Evolutionary conservation across 768 basidiomycete species (phyloP).

Genomic region (Grammothele lineata): DNA sequence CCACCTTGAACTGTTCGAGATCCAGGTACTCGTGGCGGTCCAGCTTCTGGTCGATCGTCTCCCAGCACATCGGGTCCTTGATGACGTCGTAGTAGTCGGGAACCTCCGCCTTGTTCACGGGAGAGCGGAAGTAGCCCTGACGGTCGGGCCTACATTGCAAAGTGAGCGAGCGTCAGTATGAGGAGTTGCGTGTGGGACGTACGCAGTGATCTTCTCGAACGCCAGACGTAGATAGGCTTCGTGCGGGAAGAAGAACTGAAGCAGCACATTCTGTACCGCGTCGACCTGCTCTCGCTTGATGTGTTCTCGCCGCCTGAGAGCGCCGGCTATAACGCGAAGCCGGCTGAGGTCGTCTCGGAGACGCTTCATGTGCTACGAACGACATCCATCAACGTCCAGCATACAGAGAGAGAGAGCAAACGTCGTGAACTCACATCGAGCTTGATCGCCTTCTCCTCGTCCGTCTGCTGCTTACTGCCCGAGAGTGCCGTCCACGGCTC

Average conservation of each 20-base stretch:
- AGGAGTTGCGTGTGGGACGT: conserved; percentile 24
- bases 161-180: not conserved
- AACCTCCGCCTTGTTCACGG: conserved; percentile 73
- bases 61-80: conserved; percentile 86
- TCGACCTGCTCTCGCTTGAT: conserved; percentile 71
- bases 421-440: conserved; percentile 56
- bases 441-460: conserved; percentile 79
- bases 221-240: conserved; percentile 54
- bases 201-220: conserved; percentile 72
- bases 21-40: conserved; percentile 83
- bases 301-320: conserved; percentile 74
- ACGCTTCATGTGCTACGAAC: conserved; percentile 47
- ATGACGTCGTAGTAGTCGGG: conserved; percentile 92
- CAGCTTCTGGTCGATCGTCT: conserved; percentile 73
- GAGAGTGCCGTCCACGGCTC: conserved; percentile 95
- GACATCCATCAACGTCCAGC: conserved; percentile 23
- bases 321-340: conserved; percentile 60
- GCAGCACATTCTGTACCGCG: conserved; percentile 62
- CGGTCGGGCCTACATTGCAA: conserved; percentile 57
- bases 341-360: conserved; percentile 75
- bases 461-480: conserved; percentile 58
- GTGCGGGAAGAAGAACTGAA: conserved; percentile 61
- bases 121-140: conserved; percentile 72
- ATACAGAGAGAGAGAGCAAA: conserved; percentile 10
- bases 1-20: conserved; percentile 65